These are phyloP conservation scores for Kitagawia praeruptora DNA, from an alignment of 129 eudicot species.

Conservation along the genomic window DNA sequence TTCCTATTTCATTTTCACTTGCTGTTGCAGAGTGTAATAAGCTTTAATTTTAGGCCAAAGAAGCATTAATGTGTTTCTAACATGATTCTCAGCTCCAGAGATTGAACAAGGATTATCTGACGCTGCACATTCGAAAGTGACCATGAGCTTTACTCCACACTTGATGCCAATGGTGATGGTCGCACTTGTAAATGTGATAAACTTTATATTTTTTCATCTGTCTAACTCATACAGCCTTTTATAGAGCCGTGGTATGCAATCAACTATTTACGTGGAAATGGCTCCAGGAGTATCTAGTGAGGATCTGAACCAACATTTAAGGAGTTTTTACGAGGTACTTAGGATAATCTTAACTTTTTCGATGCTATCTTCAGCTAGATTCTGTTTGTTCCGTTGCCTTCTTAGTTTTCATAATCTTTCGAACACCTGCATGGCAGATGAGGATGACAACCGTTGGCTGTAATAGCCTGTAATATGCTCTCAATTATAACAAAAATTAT, in stretches of 20 bases:
- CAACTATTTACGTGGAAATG: constrained; percentile 85
- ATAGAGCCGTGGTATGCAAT: constrained; percentile 99
- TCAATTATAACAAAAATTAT: not conserved
- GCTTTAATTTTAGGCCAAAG: not conserved
- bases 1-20: not conserved
- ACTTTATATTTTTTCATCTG: not conserved
- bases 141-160: constrained; percentile 95
- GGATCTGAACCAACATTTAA: constrained; percentile 65
- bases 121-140: constrained; percentile 64
- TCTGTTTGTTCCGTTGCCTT: not conserved
- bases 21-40: not conserved
- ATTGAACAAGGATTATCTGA: constrained; percentile 94
- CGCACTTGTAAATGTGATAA: constrained; percentile 1
- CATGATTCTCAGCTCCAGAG: constrained; percentile 73
- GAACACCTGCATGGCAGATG: constrained; percentile 1
- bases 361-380: not conserved
- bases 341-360: not conserved
- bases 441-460: not conserved
- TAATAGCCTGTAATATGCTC: not conserved
- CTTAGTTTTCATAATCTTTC: not conserved
- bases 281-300: constrained; percentile 72
- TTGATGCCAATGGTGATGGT: constrained; percentile 88
- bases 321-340: constrained; percentile 55
- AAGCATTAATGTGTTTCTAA: constrained; percentile 8
- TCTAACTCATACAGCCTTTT: not conserved